Evolutionary conservation across 2,329 filamentous ascomycete species (phyloP), one percentile per base, ranked within the genome.

Genomic region (Cladosporium colombiae): DNA sequence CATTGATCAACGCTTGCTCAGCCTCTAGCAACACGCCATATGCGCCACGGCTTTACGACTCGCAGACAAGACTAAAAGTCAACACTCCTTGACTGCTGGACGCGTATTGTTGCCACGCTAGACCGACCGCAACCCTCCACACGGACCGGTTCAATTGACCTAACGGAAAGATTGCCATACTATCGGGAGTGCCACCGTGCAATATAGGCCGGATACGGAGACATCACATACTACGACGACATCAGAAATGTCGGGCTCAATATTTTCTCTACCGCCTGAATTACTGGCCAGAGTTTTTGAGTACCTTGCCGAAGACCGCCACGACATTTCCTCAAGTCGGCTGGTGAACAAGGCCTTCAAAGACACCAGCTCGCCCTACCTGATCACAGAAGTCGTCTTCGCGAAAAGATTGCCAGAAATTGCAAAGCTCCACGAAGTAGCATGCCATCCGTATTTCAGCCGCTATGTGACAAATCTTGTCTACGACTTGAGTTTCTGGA

Each of bases 401-500:
- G 62, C 62, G 11, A 58, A 65, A 23, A 33, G 62, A 50, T 29
- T 59, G 13, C 21, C 31, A 1, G 62, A 65, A 11, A 23, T 65
- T 1, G 55, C 53, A 55, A 59, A 59, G 7, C 35, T 53, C 3
- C 53, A 50, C 14, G 62, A 65, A 44, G 46, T 65, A 11, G 55
- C 56, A 25, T 49, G 44, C 14, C 35, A 64, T 52, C 62, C 62
- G 3, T 65, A 59, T 44, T 65, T 65, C 62, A 59, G 62, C 35
- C 62, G 56, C 40, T 53, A 59, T 31, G 46, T 65, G 23, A 65
- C 62, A 23, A 25, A 18, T 4, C 44, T 65, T 4, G 40, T 65
- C 40, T 65, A 65, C 56, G 62, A 65, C 29, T 23, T 62, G 29
- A 62, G 60, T 35, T 53, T 29, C 21, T 62, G 60, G 60, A 62